These are phyloP conservation scores for Xylariomycetidae sp. DNA, from an alignment of 2,329 filamentous ascomycete species.

Conservation along the genomic window DNA sequence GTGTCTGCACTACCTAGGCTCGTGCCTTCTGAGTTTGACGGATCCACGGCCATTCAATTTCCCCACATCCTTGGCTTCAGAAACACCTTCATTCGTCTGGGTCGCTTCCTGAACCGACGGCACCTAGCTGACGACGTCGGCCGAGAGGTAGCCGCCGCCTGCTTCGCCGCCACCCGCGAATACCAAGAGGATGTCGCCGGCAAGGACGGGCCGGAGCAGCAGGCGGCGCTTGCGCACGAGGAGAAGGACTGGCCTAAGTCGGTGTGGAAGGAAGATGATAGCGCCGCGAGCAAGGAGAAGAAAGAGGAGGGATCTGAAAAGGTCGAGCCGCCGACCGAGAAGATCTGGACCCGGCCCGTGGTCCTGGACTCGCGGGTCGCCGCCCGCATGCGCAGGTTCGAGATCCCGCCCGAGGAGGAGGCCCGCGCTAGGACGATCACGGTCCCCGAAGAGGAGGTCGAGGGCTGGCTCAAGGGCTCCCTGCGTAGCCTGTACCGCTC, in stretches of 20 bases:
- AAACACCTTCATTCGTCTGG: slow-evolving; percentile 81
- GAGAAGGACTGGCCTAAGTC: slow-evolving; percentile 82
- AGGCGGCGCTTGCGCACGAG: slow-evolving; percentile 62
- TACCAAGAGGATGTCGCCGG: slow-evolving; percentile 38
- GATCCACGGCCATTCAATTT: slow-evolving; percentile 68
- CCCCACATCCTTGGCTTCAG: slow-evolving; percentile 90
- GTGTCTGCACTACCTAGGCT: slow-evolving; percentile 58
- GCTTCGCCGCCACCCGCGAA: slow-evolving; percentile 57
- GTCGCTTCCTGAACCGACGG: slow-evolving; percentile 82
- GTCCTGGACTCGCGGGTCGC: slow-evolving; percentile 73
- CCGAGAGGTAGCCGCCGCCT: slow-evolving; percentile 79
- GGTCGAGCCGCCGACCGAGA: slow-evolving; percentile 50
- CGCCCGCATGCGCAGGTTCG: slow-evolving; percentile 75
- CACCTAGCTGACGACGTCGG: slow-evolving; percentile 83
- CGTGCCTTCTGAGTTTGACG: slow-evolving; percentile 68
- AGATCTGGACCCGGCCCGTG: slow-evolving; percentile 71
- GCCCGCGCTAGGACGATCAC: slow-evolving; percentile 57
- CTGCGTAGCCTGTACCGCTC: slow-evolving; percentile 50
- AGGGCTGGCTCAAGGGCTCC: slow-evolving; percentile 63
- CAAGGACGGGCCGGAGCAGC: slow-evolving; percentile 50
- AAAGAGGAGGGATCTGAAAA: slow-evolving; percentile 10
- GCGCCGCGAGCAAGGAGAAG: slow-evolving; percentile 28
- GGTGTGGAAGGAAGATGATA: slow-evolving; percentile 52
- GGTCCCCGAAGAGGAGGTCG: slow-evolving; percentile 63
- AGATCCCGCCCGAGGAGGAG: slow-evolving; percentile 66